Evolutionary conservation across 495 filamentous ascomycete species (phyloP).

Genomic region (Hyaloscypha variabilis): DNA sequence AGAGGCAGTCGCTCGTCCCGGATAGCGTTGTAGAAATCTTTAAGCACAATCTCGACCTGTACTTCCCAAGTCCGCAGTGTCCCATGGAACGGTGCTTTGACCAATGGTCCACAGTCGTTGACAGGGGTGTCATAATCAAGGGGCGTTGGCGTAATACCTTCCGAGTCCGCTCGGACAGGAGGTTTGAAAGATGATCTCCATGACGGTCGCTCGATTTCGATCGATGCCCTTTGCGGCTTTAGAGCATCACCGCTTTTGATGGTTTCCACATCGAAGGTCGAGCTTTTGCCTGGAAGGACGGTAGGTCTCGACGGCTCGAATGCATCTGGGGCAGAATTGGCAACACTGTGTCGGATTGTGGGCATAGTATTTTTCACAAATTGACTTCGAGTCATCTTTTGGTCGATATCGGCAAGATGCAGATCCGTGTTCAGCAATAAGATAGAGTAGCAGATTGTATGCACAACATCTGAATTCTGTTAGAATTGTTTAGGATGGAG

Average conservation of each 20-base stretch:
- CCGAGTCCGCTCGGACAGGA: conserved; percentile 46
- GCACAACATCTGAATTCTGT: conserved; percentile 75
- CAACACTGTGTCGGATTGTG: conserved; percentile 76
- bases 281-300: conserved; percentile 39
- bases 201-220: conserved; percentile 43
- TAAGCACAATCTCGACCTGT: conserved; percentile 86
- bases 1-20: conserved; percentile 82
- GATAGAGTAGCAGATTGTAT: conserved; percentile 96
- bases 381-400: conserved; percentile 92
- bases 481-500: background rate
- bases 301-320: conserved; percentile 53
- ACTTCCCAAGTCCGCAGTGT: conserved; percentile 82
- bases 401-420: conserved; percentile 89
- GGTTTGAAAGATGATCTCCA: conserved; percentile 34
- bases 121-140: conserved; percentile 31
- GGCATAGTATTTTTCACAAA: conserved; percentile 97
- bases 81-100: conserved; percentile 78
- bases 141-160: conserved; percentile 25
- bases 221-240: conserved; percentile 40
- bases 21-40: conserved; percentile 90
- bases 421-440: conserved; percentile 96
- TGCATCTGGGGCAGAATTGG: conserved; percentile 68
- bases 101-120: conserved; percentile 65
- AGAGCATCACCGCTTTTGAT: conserved; percentile 10
- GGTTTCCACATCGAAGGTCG: conserved; percentile 32